Conservation (phyloP, 129 eudicot species). For the Flaveria robusta region DNA sequence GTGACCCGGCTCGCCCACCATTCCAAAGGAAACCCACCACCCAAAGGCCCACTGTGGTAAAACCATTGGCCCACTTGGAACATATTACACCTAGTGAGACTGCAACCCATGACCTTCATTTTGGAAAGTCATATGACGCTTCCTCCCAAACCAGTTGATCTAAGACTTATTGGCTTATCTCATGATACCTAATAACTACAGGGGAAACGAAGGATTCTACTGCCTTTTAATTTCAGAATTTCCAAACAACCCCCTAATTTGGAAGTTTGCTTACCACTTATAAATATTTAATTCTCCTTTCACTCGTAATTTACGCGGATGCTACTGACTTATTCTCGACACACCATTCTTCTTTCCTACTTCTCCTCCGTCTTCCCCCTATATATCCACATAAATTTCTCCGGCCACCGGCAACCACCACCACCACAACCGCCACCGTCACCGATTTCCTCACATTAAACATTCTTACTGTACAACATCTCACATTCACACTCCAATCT, state of each 20-base stretch:
- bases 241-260: conserved; percentile 31
- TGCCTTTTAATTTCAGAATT: not conserved
- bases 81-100: too few species aligned
- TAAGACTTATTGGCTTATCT: too few species aligned
- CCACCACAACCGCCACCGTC: conserved; percentile 8
- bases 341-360: conserved; percentile 7
- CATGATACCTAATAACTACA: not conserved
- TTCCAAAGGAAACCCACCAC: too few species aligned
- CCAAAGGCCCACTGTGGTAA: too few species aligned
- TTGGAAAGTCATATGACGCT: too few species aligned
- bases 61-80: too few species aligned
- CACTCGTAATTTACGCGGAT: conserved; percentile 40
- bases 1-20: too few species aligned
- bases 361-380: not conserved
- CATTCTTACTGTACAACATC: not conserved
- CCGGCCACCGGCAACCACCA: conserved; percentile 23
- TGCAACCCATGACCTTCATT: too few species aligned
- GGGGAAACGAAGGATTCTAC: not conserved
- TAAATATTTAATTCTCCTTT: conserved; percentile 25
- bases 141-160: too few species aligned
- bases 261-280: conserved; percentile 29
- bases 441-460: not conserved
- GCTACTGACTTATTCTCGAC: conserved; percentile 31
- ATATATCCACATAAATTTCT: not conserved
- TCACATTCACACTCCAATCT: not conserved